Conservation (phyloP, 805 yeast genomes). For the Metschnikowia picachoensis region DNA sequence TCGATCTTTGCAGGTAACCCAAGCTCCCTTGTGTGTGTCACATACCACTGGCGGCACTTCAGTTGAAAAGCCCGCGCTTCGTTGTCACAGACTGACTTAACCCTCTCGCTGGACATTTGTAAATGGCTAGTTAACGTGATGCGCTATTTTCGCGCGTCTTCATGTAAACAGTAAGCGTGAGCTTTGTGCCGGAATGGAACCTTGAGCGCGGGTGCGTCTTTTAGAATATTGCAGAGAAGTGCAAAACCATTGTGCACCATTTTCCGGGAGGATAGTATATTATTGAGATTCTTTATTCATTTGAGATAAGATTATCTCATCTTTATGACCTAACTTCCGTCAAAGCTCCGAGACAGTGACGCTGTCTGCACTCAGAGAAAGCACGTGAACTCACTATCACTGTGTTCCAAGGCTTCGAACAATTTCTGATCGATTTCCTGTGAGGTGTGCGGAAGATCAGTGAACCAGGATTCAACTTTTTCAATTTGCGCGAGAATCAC, state of each 20-base stretch:
- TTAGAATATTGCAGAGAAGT: neutral
- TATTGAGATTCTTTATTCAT: too few relatives aligned
- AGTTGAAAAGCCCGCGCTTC: constrained; percentile 5
- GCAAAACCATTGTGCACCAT: neutral
- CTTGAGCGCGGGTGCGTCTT: neutral
- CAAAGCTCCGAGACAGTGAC: too few relatives aligned
- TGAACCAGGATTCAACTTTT: constrained; percentile 22
- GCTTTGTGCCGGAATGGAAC: constrained; percentile 1
- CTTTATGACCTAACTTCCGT: neutral
- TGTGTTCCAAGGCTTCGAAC: constrained; percentile 24
- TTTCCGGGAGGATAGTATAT: too few relatives aligned
- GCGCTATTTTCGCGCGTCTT: neutral
- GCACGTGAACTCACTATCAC: constrained; percentile 33
- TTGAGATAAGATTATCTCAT: neutral
- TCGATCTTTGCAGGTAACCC: constrained; percentile 8
- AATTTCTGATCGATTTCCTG: constrained; percentile 29
- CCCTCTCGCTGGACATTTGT: constrained; percentile 7
- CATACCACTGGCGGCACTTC: constrained; percentile 8
- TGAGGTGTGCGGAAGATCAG: constrained; percentile 21
- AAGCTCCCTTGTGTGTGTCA: constrained; percentile 1
- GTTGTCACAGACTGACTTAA: constrained; percentile 5
- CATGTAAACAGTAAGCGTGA: neutral
- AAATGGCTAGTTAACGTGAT: neutral
- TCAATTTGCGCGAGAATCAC: constrained; percentile 27
- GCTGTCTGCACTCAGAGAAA: constrained; percentile 15